Evolutionary conservation across 805 yeast genomes (phyloP).

Genomic region (Maudiozyma barnettii): DNA sequence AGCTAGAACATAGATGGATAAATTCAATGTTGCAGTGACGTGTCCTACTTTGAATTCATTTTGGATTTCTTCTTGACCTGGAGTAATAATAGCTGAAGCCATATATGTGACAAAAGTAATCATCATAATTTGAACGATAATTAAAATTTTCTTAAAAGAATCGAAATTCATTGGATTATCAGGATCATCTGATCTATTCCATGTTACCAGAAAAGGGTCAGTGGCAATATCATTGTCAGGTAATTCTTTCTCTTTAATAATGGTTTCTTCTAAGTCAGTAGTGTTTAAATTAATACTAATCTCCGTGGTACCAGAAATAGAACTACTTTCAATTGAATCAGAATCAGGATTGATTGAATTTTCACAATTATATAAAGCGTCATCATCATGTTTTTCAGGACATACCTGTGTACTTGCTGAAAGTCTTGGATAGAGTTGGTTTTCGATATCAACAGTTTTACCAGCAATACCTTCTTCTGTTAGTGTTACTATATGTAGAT

Average conservation of each 20-base stretch:
- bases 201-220: conserved; percentile 22
- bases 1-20: conserved; percentile 47
- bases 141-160: conserved; percentile 28
- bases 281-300: not conserved
- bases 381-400: not conserved
- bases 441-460: not conserved
- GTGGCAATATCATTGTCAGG: not conserved
- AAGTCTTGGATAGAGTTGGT: not conserved
- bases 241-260: not conserved
- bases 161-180: conserved; percentile 53
- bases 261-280: not conserved
- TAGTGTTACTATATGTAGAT: conserved; percentile 5
- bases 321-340: not conserved
- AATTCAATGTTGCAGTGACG: conserved; percentile 40
- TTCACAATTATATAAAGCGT: not conserved
- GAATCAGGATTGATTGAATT: too few relatives aligned
- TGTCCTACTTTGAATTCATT: conserved; percentile 36
- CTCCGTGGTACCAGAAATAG: not conserved
- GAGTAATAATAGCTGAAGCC: conserved; percentile 47
- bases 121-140: conserved; percentile 33
- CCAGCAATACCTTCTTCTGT: conserved; percentile 4
- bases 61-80: conserved; percentile 37
- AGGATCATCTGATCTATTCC: conserved; percentile 35
- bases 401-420: not conserved
- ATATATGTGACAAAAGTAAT: conserved; percentile 43